These are phyloP conservation scores for Blastobotrys capitulatus DNA, from an alignment of 1,139 yeast genomes.

Conservation along the genomic window DNA sequence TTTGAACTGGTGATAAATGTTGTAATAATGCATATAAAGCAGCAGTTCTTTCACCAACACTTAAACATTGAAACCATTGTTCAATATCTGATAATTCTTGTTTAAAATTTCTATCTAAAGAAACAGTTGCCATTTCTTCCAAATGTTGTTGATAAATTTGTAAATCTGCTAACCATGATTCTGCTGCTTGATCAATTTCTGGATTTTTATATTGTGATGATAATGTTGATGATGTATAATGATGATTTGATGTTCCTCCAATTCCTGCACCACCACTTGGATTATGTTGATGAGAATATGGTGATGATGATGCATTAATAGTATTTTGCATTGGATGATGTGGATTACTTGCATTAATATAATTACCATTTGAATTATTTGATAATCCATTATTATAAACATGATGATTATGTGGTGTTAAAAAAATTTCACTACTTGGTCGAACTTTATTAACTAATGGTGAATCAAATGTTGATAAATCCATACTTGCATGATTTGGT, in stretches of 20 bases:
- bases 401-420: conserved; percentile 15
- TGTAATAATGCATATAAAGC: conserved; percentile 35
- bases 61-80: conserved; percentile 36
- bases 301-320: not conserved
- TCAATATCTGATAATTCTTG: conserved; percentile 31
- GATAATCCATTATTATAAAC: not conserved
- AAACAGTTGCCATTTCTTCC: conserved; percentile 35
- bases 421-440: conserved; percentile 28
- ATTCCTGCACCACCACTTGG: not conserved
- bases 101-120: conserved; percentile 27
- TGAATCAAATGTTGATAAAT: conserved; percentile 20
- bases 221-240: not conserved
- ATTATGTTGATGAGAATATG: not conserved
- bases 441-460: conserved; percentile 25
- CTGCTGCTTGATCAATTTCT: conserved; percentile 26
- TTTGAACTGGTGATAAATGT: conserved; percentile 36
- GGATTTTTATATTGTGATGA: conserved; percentile 3
- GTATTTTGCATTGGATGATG: not conserved
- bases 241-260: not conserved
- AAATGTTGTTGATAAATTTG: conserved; percentile 31
- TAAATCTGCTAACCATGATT: conserved; percentile 33
- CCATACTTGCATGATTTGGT: conserved; percentile 11
- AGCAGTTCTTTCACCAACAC: conserved; percentile 37
- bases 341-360: conserved; percentile 1
- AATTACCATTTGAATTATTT: not conserved